phyloP scores from a whole-genome alignment of 176 grass and related monocot genomes.

The Bromus sterilis region DNA sequence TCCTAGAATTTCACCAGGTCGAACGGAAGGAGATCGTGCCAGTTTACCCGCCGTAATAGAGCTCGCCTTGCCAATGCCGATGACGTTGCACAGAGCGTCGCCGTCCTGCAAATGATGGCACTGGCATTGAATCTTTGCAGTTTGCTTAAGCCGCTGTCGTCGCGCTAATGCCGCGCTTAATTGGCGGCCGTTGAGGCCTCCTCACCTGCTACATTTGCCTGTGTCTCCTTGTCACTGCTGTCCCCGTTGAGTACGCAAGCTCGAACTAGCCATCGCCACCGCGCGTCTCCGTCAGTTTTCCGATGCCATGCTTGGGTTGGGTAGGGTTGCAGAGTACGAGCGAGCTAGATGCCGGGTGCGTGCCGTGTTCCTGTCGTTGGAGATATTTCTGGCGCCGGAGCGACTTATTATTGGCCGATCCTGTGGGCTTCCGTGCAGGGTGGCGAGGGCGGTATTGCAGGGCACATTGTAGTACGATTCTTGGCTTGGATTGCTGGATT shows the following conservation, averaged over 20 bases:
- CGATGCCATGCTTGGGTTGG: background rate
- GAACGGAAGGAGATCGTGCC: background rate
- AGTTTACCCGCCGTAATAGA: background rate
- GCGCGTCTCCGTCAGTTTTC: background rate
- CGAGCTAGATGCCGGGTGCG: background rate
- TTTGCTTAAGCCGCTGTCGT: constrained; percentile 14
- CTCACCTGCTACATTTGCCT: background rate
- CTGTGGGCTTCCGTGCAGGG: constrained; percentile 22
- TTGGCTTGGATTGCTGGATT: background rate
- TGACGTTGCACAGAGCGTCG: background rate
- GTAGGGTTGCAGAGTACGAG: background rate
- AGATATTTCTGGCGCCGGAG: too few species aligned
- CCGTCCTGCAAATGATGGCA: constrained; percentile 2
- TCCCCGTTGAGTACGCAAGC: background rate
- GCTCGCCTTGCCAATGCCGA: background rate
- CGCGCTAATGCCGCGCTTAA: constrained; percentile 1
- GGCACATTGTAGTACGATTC: background rate
- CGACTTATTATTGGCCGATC: too few species aligned
- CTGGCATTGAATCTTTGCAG: background rate
- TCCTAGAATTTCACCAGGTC: background rate
- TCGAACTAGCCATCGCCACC: background rate
- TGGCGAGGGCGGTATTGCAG: constrained; percentile 8
- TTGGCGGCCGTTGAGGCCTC: constrained; percentile 18
- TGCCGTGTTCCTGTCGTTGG: background rate
- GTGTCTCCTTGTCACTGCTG: background rate